Evolutionary conservation across 352 stramenopile species (phyloP).

Genomic region (Globisporangium perplexum): DNA sequence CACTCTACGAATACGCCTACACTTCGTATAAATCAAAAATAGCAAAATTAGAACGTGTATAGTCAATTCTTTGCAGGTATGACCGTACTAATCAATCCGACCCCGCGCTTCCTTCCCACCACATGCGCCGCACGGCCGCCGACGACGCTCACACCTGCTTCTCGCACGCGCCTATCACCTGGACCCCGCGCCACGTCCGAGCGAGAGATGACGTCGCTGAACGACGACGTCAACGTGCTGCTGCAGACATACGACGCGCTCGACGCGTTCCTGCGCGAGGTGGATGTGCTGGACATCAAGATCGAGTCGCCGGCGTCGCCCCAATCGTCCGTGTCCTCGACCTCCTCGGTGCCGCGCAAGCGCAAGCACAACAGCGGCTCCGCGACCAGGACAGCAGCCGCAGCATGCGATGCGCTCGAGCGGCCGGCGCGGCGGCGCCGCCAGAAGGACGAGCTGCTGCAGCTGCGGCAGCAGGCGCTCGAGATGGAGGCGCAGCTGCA

Average conservation of each 20-base stretch:
- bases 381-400: background rate
- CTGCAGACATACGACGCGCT: constrained; percentile 9
- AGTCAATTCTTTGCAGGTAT: background rate
- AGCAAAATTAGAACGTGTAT: background rate
- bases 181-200: no score
- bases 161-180: background rate
- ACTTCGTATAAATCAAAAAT: background rate
- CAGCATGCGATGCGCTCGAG: background rate
- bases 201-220: background rate
- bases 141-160: background rate
- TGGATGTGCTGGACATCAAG: constrained; percentile 6
- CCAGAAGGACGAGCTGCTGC: constrained; percentile 12
- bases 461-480: constrained; percentile 5
- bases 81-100: background rate
- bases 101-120: background rate
- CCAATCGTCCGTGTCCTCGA: background rate
- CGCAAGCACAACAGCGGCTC: constrained; percentile 4
- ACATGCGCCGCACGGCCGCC: no score
- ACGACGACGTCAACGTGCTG: constrained; percentile 5
- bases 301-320: background rate
- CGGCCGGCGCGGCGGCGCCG: constrained; percentile 5
- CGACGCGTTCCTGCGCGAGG: constrained; percentile 11
- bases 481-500: constrained; percentile 8
- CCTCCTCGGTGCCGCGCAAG: constrained; percentile 1
- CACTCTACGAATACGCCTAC: background rate